Base-by-base conservation (phyloP, 768 basidiomycete genomes). In the Tricholoma matsutake region DNA sequence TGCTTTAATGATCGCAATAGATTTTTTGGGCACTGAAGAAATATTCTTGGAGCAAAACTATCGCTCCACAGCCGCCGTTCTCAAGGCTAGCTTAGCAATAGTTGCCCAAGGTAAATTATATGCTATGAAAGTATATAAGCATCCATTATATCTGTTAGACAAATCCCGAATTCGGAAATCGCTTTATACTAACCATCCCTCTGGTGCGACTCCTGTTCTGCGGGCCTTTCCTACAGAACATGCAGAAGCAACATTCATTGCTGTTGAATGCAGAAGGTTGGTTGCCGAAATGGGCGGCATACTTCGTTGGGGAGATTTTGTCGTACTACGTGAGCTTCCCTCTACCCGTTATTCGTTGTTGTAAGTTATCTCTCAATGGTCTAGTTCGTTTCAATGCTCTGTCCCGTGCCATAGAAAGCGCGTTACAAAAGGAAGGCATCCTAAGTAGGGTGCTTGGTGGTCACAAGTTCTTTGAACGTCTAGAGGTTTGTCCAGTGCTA, bases 1-100 rank as follows among this genome's bases (percentile, higher is more conserved):
- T 51, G 18, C 22, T 16, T 31, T n/a, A 54, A 41, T 49, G 63
- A 45, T 14, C 59, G 34, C 34, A 41, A 0, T 54, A 91, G 91
- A 91, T 65, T 93, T 94, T 68, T 72, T 80, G 0, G 73, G 78
- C 1, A 86, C 87, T 0, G 64, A 78, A 61, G 87, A 91, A 65
- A 84, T 96, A 45, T 82, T 89, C 43, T 76, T 96, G 6, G 92
- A 95, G 69, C 80, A 92, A 68, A 95, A 94, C 69, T 96, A 94
- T 73, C 86, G 94, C 9, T 94, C 91, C 1, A 93, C 92, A 0
- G 86, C 79, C 0, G 78, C 87, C 0, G 94, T 96, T 58, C 74
- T 96, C 6, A 79, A 81, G 1, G 81, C 86, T 3, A 89, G 89
- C 56, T 68, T 91, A 6, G 90, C 91, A 1, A 87, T 96, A 61